Evolutionary conservation across 1,284 basidiomycete species (phyloP), one percentile per base, ranked within the genome.

Genomic region (Irpex sp.): DNA sequence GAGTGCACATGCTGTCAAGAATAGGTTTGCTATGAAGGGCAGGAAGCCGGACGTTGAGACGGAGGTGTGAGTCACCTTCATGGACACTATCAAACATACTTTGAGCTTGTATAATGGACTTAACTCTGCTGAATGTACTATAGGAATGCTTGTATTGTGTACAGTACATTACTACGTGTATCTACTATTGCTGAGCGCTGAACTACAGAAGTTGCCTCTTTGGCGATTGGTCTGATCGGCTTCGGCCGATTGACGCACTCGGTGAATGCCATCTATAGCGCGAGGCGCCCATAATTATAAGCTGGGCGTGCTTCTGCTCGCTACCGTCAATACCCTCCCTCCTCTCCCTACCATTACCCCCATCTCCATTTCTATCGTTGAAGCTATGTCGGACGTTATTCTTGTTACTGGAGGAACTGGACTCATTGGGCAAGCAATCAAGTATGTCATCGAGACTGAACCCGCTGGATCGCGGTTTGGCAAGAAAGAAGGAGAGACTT

Each of bases 381-480:
- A 21, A 60, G 26, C 64, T 36, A 82, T 81, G 79, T 67, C 79
- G 60, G 73, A 75, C 63, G 84, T 90, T 61, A 81, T 93, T 51
- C 85, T 93, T 62, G 91, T 94, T 67, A 94, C 93, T 57, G 93
- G 93, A 60, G 93, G 93, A 38, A 85, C 87, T 66, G 94, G 94
- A 31, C 87, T 97, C 63, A 93, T 96, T 34, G 94, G 94, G 26
- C 83, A 85, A 67, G 94, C 88, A 26, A 90, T 97, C 69, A 78
- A 91, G 70, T 81, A 91, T 69, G 78, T 94, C 48, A 87, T 96
- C 73, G 84, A 92, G 55, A 87, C 82, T 8, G 93, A 96, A 71
- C 86, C 89, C 0, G 81, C 83, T 60, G 88, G 88, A 21, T 92
- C 91, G 65, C 80, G 86, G 58, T 95, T 91, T 73, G 94, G 91